phyloP scores from a whole-genome alignment of 202 grass and related monocot genomes.

The Elaeis oleifera region DNA sequence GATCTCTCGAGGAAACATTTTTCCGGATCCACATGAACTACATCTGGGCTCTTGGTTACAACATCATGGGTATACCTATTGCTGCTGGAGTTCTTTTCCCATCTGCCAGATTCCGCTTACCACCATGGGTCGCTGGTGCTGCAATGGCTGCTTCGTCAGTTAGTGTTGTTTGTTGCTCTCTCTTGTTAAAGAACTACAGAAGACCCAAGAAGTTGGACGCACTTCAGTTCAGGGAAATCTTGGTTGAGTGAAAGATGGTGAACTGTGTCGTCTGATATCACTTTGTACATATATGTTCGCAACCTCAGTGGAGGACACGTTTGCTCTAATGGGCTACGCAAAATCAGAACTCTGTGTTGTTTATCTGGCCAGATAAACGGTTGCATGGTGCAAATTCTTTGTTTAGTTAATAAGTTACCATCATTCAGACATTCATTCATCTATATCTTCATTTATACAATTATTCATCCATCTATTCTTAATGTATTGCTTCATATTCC shows the following conservation, averaged over 20 bases:
- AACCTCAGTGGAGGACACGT: too few relatives aligned
- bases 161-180: slow-evolving; percentile 79
- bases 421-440: too few relatives aligned
- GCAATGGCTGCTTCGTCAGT: slow-evolving; percentile 92
- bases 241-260: background rate
- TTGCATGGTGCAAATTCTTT: too few relatives aligned
- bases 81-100: slow-evolving; percentile 80
- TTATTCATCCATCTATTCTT: too few relatives aligned
- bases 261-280: too few relatives aligned
- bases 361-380: too few relatives aligned
- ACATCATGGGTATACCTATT: slow-evolving; percentile 66
- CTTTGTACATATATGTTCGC: too few relatives aligned
- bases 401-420: too few relatives aligned
- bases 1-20: slow-evolving; percentile 83
- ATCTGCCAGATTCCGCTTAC: slow-evolving; percentile 55
- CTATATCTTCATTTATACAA: too few relatives aligned
- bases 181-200: slow-evolving; percentile 73
- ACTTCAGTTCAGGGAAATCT: slow-evolving; percentile 28
- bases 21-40: slow-evolving; percentile 94
- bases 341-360: too few relatives aligned
- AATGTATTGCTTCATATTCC: too few relatives aligned
- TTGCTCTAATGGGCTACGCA: too few relatives aligned
- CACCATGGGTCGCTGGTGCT: slow-evolving; percentile 78
- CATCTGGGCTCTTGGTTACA: slow-evolving; percentile 90
- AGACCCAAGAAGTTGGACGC: slow-evolving; percentile 41